A percentile compares a stretch with the other conserved stretches of the same genome.
phyloP scores from a whole-genome alignment of 2,329 filamentous ascomycete genomes.

The Nemania sp. region DNA sequence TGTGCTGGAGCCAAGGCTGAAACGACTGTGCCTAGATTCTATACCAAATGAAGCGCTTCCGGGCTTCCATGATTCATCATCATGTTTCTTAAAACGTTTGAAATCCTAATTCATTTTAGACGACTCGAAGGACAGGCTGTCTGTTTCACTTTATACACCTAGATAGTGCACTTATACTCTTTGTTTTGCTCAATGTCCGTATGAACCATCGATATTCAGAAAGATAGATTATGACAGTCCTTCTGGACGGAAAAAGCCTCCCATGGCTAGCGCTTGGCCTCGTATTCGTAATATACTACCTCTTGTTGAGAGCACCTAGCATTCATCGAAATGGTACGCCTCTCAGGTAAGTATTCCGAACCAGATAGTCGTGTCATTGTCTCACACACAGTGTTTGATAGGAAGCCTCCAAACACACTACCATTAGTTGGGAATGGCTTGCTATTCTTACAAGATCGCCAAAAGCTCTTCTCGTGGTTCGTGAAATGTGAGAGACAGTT shows the following conservation, averaged over 20 bases:
- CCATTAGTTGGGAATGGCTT: conserved; percentile 72
- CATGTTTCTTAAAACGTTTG: conserved; percentile 5
- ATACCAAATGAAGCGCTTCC: neutral
- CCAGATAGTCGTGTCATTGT: neutral
- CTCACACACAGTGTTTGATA: conserved; percentile 41
- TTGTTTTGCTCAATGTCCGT: neutral
- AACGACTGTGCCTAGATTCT: neutral
- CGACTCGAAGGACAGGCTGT: neutral
- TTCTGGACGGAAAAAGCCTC: conserved; percentile 42
- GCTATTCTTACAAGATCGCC: conserved; percentile 68
- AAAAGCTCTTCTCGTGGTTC: conserved; percentile 73
- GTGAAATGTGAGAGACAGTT: conserved; percentile 67
- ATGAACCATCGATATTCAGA: too few relatives aligned
- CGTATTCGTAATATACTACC: conserved; percentile 42
- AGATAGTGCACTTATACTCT: neutral
- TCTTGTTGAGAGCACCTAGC: conserved; percentile 42
- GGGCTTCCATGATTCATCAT: conserved; percentile 28
- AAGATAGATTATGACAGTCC: conserved; percentile 37
- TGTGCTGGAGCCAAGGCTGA: neutral
- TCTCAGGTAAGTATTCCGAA: conserved; percentile 47
- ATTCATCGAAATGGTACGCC: conserved; percentile 50
- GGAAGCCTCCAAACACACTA: conserved; percentile 62
- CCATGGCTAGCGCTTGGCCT: conserved; percentile 39
- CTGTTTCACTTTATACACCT: conserved; percentile 3
- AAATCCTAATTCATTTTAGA: neutral